A percentile compares a stretch with the other conserved stretches of the same genome.
Conservation (phyloP, 108 stramenopile species). For the Chaetoceros tenuissimus region DNA sequence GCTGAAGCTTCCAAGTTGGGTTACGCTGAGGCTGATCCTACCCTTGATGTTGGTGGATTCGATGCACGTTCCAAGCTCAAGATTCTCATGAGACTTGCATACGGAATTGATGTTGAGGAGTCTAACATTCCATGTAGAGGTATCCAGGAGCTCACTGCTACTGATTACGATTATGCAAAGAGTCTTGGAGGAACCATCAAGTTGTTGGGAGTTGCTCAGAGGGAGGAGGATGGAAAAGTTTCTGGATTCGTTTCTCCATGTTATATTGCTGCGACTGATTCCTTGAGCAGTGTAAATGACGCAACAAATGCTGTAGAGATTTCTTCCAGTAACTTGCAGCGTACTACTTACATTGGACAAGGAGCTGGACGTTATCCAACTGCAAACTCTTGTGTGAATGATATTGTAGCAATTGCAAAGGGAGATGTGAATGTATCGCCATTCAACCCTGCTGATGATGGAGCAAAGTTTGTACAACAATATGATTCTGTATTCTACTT, state of each 20-base stretch:
- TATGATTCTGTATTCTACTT: conserved; percentile 80
- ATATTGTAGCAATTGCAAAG: conserved; percentile 77
- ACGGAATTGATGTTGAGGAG: conserved; percentile 78
- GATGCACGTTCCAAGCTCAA: conserved; percentile 84
- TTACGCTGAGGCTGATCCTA: conserved; percentile 94
- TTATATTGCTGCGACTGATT: conserved; percentile 64
- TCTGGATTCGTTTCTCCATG: conserved; percentile 81
- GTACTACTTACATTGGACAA: conserved; percentile 77
- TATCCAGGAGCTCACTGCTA: conserved; percentile 74
- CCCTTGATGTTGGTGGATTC: conserved; percentile 86
- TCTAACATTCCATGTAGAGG: conserved; percentile 75
- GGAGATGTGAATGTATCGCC: conserved; percentile 59
- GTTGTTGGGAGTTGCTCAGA: conserved; percentile 68
- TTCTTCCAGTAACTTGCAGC: conserved; percentile 54
- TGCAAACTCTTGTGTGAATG: conserved; percentile 79
- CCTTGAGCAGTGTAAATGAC: conserved; percentile 64
- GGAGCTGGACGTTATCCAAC: conserved; percentile 87
- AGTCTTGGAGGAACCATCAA: conserved; percentile 88
- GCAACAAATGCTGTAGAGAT: conserved; percentile 85
- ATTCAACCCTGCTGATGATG: conserved; percentile 50
- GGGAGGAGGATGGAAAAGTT: conserved; percentile 36
- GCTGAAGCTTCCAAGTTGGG: conserved; percentile 79
- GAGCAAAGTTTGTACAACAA: conserved; percentile 53
- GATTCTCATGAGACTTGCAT: conserved; percentile 82
- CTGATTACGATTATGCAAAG: conserved; percentile 86